phyloP scores from a whole-genome alignment of 352 stramenopile genomes.

The Globisporangium cystogenes region DNA sequence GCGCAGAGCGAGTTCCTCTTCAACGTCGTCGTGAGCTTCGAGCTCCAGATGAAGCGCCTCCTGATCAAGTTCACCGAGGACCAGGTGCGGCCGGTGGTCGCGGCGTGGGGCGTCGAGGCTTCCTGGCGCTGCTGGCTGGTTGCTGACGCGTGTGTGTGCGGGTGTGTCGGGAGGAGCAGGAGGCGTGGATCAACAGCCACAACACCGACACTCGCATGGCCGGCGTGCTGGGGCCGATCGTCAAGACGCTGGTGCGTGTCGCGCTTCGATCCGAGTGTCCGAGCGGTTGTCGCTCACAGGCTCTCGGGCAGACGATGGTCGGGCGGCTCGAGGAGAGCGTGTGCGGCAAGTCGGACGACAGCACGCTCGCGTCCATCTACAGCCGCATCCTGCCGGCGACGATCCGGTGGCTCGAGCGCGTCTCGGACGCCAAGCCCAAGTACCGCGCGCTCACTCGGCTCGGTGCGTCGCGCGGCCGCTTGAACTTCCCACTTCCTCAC shows the following conservation, averaged over 20 bases:
- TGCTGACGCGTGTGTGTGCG: no score
- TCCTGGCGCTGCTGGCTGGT: not conserved
- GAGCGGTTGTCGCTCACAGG: not conserved
- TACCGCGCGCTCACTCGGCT: constrained; percentile 55
- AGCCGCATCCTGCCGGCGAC: constrained; percentile 52
- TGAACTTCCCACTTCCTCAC: no score
- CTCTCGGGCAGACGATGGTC: constrained; percentile 40
- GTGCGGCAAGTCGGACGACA: constrained; percentile 47
- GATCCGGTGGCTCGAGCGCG: constrained; percentile 67
- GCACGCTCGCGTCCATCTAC: constrained; percentile 57
- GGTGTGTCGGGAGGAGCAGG: no score
- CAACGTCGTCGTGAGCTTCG: constrained; percentile 67
- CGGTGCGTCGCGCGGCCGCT: no score
- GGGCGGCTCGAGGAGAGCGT: constrained; percentile 56
- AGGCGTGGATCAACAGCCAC: constrained; percentile 60
- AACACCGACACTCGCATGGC: constrained; percentile 68
- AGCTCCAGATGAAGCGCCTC: constrained; percentile 73
- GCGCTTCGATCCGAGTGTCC: no score
- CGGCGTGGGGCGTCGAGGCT: no score
- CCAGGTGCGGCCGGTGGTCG: constrained; percentile 36
- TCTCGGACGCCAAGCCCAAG: constrained; percentile 59
- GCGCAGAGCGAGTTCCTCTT: constrained; percentile 59
- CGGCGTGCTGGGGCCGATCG: constrained; percentile 53
- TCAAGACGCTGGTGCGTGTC: constrained; percentile 54
- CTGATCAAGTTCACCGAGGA: constrained; percentile 80